Evolutionary conservation across 2,329 filamentous ascomycete species (phyloP).

Genomic region (Fusarium sp.): DNA sequence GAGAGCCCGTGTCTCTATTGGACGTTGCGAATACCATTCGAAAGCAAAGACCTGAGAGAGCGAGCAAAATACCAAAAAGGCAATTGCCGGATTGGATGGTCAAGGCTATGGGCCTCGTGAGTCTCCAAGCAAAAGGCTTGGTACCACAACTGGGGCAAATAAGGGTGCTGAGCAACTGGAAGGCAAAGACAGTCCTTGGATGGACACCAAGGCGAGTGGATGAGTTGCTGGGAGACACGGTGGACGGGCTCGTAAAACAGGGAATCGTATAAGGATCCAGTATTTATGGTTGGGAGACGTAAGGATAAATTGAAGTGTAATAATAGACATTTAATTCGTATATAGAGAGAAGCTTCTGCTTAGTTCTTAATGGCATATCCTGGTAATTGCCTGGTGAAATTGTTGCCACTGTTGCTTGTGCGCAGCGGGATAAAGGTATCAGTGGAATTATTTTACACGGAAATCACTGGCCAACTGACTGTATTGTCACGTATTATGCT

Average conservation of each 20-base stretch:
- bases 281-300: too few species aligned
- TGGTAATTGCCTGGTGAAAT: too few species aligned
- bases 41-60: neutral
- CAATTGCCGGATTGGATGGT: conserved; percentile 1
- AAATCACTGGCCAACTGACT: too few species aligned
- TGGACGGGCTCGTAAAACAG: neutral
- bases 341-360: too few species aligned
- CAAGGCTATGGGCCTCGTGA: neutral
- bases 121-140: neutral
- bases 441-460: too few species aligned
- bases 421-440: too few species aligned
- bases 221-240: neutral
- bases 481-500: too few species aligned
- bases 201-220: neutral
- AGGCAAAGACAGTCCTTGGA: neutral
- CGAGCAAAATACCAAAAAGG: neutral
- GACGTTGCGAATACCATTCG: conserved; percentile 1
- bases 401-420: too few species aligned
- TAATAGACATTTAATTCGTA: too few species aligned
- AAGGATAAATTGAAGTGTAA: too few species aligned
- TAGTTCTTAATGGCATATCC: too few species aligned
- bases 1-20: neutral
- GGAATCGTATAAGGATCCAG: neutral
- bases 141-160: conserved; percentile 1
- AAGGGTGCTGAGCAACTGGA: neutral